These are phyloP conservation scores for Fonsecaea pugnacius DNA, from an alignment of 2,329 filamentous ascomycete species.

Conservation along the genomic window DNA sequence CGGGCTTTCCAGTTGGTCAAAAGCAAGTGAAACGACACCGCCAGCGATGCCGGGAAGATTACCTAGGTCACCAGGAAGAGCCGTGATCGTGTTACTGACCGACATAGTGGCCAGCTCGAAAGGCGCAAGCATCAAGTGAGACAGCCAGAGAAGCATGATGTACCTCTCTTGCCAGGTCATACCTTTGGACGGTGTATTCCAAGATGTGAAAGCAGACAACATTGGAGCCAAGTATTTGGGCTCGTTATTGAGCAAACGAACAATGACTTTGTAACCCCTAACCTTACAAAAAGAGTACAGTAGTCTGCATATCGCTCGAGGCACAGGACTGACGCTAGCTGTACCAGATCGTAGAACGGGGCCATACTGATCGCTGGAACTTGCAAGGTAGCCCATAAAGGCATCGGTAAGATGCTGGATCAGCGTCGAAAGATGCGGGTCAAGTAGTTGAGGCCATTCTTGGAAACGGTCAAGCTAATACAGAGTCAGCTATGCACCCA, in stretches of 20 bases:
- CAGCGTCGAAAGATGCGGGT: constrained; percentile 77
- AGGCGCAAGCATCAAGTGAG: constrained; percentile 78
- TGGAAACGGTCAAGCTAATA: constrained; percentile 80
- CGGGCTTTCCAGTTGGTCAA: constrained; percentile 71
- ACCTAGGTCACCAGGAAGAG: constrained; percentile 54
- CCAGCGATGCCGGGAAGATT: constrained; percentile 71
- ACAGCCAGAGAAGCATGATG: constrained; percentile 83
- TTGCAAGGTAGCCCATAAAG: constrained; percentile 59
- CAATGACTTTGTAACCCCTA: constrained; percentile 87
- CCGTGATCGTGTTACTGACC: constrained; percentile 37
- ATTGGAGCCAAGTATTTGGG: constrained; percentile 81
- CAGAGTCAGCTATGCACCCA: constrained; percentile 19
- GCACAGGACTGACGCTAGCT: constrained; percentile 56
- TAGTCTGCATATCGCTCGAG: constrained; percentile 74
- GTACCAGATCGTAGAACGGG: constrained; percentile 42
- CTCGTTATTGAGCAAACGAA: constrained; percentile 89
- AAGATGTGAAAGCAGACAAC: constrained; percentile 51
- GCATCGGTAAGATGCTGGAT: constrained; percentile 75
- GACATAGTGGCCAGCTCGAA: constrained; percentile 92
- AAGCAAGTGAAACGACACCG: constrained; percentile 71
- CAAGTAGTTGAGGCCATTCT: constrained; percentile 90
- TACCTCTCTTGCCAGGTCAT: constrained; percentile 89
- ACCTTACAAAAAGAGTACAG: constrained; percentile 94
- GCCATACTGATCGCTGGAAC: constrained; percentile 36
- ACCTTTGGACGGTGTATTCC: constrained; percentile 35